phyloP scores from a whole-genome alignment of 768 basidiomycete genomes.

The Leccinum broughii region DNA sequence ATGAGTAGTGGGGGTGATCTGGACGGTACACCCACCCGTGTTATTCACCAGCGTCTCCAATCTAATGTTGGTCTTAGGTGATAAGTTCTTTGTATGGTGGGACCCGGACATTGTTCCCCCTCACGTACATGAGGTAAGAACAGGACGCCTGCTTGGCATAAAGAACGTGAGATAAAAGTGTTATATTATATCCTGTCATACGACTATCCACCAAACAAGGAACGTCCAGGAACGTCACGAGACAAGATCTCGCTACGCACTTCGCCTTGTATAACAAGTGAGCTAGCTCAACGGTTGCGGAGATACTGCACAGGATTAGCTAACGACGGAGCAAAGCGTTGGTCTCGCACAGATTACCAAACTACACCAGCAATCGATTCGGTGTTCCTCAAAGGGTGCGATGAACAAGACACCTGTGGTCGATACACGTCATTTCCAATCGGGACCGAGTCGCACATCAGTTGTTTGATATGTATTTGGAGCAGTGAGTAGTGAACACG shows the following conservation, averaged over 20 bases:
- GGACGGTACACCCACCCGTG: slow-evolving; percentile 40
- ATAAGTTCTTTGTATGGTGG: slow-evolving; percentile 71
- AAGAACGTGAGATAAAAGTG: not conserved
- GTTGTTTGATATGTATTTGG: slow-evolving; percentile 66
- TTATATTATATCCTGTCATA: slow-evolving; percentile 46
- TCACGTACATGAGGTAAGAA: slow-evolving; percentile 51
- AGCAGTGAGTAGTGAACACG: slow-evolving; percentile 60
- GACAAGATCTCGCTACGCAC: slow-evolving; percentile 60
- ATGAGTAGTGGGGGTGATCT: slow-evolving; percentile 73
- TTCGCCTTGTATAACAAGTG: slow-evolving; percentile 68
- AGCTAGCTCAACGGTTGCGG: slow-evolving; percentile 13
- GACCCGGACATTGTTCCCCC: slow-evolving; percentile 61
- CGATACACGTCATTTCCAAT: slow-evolving; percentile 67
- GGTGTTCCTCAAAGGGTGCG: slow-evolving; percentile 54
- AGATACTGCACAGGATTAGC: not conserved
- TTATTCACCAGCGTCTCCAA: not conserved
- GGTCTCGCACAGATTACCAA: slow-evolving; percentile 57
- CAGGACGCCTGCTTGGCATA: too few relatives aligned
- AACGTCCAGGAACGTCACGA: slow-evolving; percentile 48
- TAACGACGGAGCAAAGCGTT: slow-evolving; percentile 38
- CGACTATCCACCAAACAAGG: slow-evolving; percentile 65
- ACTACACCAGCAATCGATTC: slow-evolving; percentile 62
- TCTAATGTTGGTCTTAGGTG: slow-evolving; percentile 40
- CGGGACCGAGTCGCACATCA: slow-evolving; percentile 66
- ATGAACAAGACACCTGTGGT: slow-evolving; percentile 51